These are phyloP conservation scores for Globisporangium uncinulatum DNA, from an alignment of 352 stramenopile species.

Conservation along the genomic window DNA sequence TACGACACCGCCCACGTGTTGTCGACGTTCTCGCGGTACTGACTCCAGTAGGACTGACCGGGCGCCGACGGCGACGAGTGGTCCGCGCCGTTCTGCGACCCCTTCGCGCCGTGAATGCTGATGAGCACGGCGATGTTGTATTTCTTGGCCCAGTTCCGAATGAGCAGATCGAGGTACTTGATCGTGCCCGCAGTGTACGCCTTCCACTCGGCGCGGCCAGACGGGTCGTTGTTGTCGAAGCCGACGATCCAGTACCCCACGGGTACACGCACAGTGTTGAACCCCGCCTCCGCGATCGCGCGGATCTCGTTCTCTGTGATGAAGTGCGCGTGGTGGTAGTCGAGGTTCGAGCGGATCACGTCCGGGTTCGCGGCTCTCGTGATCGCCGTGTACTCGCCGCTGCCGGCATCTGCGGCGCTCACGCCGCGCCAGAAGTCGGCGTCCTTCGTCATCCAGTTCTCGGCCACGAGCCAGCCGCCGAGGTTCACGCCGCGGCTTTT, in stretches of 20 bases:
- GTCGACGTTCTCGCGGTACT: constrained; percentile 48
- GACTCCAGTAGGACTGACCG: constrained; percentile 37
- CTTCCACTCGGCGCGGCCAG: constrained; percentile 29
- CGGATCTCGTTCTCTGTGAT: constrained; percentile 67
- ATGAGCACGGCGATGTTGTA: constrained; percentile 52
- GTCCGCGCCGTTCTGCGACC: constrained; percentile 69
- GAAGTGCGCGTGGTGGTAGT: constrained; percentile 45
- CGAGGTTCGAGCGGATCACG: constrained; percentile 32
- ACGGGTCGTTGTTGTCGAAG: constrained; percentile 54
- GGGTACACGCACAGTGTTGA: constrained; percentile 77
- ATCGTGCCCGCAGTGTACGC: constrained; percentile 39
- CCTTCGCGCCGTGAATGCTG: constrained; percentile 59
- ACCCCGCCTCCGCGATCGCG: constrained; percentile 43
- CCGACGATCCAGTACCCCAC: constrained; percentile 78
- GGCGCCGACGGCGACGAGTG: constrained; percentile 47
- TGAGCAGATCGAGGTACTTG: constrained; percentile 44
- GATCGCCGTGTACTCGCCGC: constrained; percentile 65
- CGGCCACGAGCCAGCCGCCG: constrained; percentile 70
- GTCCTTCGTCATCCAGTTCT: constrained; percentile 69
- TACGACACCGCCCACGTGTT: constrained; percentile 36
- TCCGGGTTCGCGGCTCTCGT: constrained; percentile 25
- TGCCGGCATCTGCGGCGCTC: constrained; percentile 21
- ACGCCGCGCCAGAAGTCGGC: constrained; percentile 57
- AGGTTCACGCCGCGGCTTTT: constrained; percentile 64
- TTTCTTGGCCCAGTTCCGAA: constrained; percentile 36